Base-by-base conservation (phyloP, 2,329 filamentous ascomycete species). In the Sarocladium oryzae region DNA sequence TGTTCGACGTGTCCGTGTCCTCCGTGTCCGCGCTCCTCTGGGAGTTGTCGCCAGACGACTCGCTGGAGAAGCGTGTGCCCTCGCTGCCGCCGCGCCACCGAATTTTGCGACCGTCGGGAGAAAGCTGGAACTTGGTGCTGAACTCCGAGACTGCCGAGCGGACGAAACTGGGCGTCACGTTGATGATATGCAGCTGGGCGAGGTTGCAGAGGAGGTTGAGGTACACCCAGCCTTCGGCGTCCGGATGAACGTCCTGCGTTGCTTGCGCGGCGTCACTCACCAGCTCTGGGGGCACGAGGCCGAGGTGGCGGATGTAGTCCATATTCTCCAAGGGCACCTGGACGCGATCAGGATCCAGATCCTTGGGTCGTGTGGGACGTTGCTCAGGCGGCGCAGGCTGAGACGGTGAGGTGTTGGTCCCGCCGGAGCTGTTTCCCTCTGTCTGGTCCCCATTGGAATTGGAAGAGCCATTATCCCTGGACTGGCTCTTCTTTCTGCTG, bases 161-260 rank as follows among this genome's bases (percentile, higher is more conserved):
- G 35, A 93, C 82, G 59, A 92, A 92, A 24, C 85, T 82, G 0
- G 84, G 77, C 0, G 89, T 90, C 1, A 95, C 88, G 53, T 89
- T 91, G 57, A 93, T 77, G 0, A 90, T 92, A 59, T 95, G 89
- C 16, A 95, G 70, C 66, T 95, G 89, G 0, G 89, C 89, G 73
- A 95, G 78, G 60, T 86, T 90, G 62, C 85, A 84, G 1, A 95
- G 74, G 1, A 95, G 69, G 58, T 93, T 93, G 6, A 93, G 69
- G 58, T 91, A 92, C 0, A 92, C 82, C 88, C 88, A 93, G 4
- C 87, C 87, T 23, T 89, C 82, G 0, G 75, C 73, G 51, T 85
- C 83, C 0, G 82, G 76, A 13, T 77, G 74, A 10, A 82, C 78
- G 49, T 82, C 75, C 2, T 67, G 49, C 1, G 70, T 60, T 7